These are phyloP conservation scores for Metschnikowia bowlesiae DNA, from an alignment of 805 yeast genomes.

Conservation along the genomic window DNA sequence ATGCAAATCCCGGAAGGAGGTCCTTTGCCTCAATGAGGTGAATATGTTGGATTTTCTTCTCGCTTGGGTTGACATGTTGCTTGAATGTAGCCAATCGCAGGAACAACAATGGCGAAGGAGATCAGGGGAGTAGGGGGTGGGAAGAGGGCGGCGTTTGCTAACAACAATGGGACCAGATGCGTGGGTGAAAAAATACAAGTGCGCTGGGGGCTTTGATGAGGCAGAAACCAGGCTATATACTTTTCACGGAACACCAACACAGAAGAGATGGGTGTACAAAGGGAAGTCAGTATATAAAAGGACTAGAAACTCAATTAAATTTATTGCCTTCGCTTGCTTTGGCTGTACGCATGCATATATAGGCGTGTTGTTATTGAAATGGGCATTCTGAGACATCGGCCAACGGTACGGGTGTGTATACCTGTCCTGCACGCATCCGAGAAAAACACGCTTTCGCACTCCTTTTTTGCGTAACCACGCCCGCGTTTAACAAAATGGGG, in stretches of 20 bases:
- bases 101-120: neutral
- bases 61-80: neutral
- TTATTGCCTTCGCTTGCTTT: neutral
- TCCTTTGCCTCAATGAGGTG: slow-evolving; percentile 9
- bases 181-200: neutral
- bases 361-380: neutral
- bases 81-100: neutral
- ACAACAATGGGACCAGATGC: neutral
- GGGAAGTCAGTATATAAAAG: neutral
- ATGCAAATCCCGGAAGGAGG: slow-evolving; percentile 9
- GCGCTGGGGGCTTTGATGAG: neutral
- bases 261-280: neutral
- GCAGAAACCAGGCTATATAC: too few species aligned
- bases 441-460: slow-evolving; percentile 1
- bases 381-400: neutral
- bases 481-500: neutral
- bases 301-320: neutral
- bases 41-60: slow-evolving; percentile 10
- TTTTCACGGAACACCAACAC: too few species aligned
- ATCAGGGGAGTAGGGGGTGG: neutral
- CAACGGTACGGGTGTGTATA: neutral
- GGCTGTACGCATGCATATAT: neutral
- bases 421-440: neutral
- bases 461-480: neutral
- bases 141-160: neutral